phyloP scores from a whole-genome alignment of 352 stramenopile genomes.

The Pythium biforme region DNA sequence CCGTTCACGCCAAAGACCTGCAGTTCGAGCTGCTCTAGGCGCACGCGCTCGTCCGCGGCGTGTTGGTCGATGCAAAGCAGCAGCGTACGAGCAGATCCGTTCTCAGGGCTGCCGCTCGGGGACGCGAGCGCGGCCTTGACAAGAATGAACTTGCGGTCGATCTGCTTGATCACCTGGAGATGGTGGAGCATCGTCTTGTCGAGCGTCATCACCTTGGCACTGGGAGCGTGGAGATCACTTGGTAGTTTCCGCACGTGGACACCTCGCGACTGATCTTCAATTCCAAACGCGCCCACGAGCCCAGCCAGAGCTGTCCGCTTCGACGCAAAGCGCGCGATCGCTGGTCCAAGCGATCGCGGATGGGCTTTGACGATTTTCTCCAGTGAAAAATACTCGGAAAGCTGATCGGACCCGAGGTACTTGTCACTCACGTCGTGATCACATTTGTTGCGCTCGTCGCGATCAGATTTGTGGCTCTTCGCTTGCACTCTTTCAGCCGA shows the following conservation, averaged over 20 bases:
- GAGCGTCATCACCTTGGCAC: conserved; percentile 44
- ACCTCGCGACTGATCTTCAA: not conserved
- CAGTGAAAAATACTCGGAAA: conserved; percentile 25
- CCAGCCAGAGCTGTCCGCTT: conserved; percentile 10
- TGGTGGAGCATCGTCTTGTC: conserved; percentile 61
- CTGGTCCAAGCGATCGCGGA: not conserved
- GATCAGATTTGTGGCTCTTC: not conserved
- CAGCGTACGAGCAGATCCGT: conserved; percentile 24
- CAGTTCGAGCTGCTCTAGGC: conserved; percentile 80
- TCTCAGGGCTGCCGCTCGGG: not conserved
- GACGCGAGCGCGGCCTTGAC: conserved; percentile 38
- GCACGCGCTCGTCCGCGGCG: conserved; percentile 87
- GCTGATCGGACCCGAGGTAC: conserved; percentile 7
- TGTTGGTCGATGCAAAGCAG: conserved; percentile 90
- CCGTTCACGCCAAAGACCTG: conserved; percentile 58
- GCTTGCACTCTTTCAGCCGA: too few species aligned
- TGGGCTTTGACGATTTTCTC: conserved; percentile 10
- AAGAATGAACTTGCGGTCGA: conserved; percentile 92
- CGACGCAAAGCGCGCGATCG: conserved; percentile 8
- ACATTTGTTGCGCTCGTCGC: not conserved
- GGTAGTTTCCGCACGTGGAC: conserved; percentile 10
- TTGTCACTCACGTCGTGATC: not conserved
- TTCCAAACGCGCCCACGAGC: not conserved
- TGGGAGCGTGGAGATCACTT: conserved; percentile 7
- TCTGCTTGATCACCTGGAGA: conserved; percentile 81